Conservation (phyloP, 148 eudicot genomes). For the Salicornia ramosissima region DNA sequence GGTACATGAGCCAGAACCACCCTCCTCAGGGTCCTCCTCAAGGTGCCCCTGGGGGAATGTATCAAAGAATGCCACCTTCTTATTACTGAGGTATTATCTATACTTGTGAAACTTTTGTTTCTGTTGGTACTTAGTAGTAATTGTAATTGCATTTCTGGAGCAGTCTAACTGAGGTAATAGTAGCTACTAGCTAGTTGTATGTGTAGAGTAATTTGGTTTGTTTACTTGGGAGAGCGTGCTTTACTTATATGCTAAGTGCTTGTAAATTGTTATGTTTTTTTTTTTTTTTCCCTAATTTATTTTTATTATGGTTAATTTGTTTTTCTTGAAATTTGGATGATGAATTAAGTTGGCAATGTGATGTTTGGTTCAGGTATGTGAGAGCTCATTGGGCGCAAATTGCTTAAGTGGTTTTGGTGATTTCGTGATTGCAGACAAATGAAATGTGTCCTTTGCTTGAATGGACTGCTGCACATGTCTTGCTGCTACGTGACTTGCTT, state of each 20-base stretch:
- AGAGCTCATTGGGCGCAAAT: constrained; percentile 90
- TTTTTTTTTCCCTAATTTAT: neutral
- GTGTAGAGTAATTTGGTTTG: too few species aligned
- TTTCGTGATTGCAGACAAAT: constrained; percentile 74
- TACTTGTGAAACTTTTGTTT: neutral
- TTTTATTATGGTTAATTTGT: constrained; percentile 1
- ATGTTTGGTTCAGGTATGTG: constrained; percentile 88
- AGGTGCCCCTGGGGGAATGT: constrained; percentile 70
- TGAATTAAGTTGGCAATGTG: constrained; percentile 58
- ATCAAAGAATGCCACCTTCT: constrained; percentile 68
- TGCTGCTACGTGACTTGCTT: constrained; percentile 57
- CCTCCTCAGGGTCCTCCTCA: constrained; percentile 60
- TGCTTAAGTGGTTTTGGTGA: constrained; percentile 93
- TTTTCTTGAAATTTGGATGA: constrained; percentile 40
- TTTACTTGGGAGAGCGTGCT: neutral
- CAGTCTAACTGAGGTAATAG: neutral
- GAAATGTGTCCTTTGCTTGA: constrained; percentile 78
- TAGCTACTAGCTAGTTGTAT: too few species aligned
- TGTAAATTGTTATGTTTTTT: neutral
- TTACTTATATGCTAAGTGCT: neutral
- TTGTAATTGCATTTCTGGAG: neutral
- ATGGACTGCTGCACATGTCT: constrained; percentile 78
- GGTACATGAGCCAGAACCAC: constrained; percentile 44
- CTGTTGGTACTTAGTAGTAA: neutral
- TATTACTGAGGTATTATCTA: constrained; percentile 64